Evolutionary conservation across 345 rosid species (phyloP), one percentile per base, ranked within the genome.

Genomic region (Syzygium oleosum): DNA sequence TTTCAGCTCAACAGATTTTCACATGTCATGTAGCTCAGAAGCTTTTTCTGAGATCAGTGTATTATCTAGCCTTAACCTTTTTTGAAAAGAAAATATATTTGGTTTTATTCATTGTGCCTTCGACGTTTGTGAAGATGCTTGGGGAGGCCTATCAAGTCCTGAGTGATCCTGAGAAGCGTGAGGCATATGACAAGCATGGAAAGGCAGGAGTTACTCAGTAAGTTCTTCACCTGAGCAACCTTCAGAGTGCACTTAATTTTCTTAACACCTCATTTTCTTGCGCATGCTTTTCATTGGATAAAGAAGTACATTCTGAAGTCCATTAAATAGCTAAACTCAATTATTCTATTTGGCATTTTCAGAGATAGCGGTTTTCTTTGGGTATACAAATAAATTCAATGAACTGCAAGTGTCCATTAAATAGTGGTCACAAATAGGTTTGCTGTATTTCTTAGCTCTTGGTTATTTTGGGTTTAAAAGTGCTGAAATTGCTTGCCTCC

Each of bases 131-230:
- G 77, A 91, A 98, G 99, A 92, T 88, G 87, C 98, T 98, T 84
- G 98, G 98, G 46, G 99, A 98, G 93, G 99, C 99, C 34, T 98
- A 96, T 90, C 99, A 96, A 92, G 92, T 98, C 53, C 89, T 98
- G 86, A 94, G 99, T 88, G 99, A 98, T 92, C 97, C 98, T 2
- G 96, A 93, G 87, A 97, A 96, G 90, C 98, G 99, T 85, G 93
- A 91, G 87, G 93, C 96, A 59, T 98, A 97, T 90, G 95, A 98
- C 92, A 96, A 92, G 88, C 85, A 90, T 90, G 99, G 99, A 85
- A 98, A 96, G 93, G 96, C 91, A 85, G 99, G 97, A 84, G 85
- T 98, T 52, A 89, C 88, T 25, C 93, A 91, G 99, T 98, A 94
- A 91, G 99, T 95, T 89, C 87, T 53, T 61, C 6, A 53, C 51